Base-by-base conservation (phyloP, 164 flowering plant species). In the Berberis vulgaris region DNA sequence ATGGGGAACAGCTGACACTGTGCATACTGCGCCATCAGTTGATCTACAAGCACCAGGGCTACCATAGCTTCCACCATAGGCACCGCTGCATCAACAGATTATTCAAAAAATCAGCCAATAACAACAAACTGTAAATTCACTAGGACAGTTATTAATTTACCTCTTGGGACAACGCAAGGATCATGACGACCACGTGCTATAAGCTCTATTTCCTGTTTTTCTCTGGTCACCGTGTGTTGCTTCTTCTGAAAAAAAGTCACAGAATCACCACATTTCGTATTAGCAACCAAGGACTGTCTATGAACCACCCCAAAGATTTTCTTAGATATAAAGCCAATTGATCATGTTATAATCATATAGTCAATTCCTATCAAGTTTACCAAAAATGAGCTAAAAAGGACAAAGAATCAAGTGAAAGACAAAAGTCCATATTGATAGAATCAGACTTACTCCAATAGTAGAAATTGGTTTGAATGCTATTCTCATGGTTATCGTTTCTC, bases 11-110 rank as follows among this genome's bases (percentile, higher is more conserved):
- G 57, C 68, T 80, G 63, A 64, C 96, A 82, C 65, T 91, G 97
- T 9, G 93, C 86, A 66, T 78, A 72, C 11, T 95, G 96, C 39
- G 87, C 84, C 96, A 91, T 83, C 73, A 95, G 67, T 57, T 94
- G 96, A 78, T 94, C 99, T 38, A 87, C 81, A 44, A 91, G 84
- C 68, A 87, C 97, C 73, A 91, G 66, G n/a, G 97, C 88, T n/a
- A 86, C 90, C 93, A 83, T 75, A 11, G 96, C 91, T 81, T 95
- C 99, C 49, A 95, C 97, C 94, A 95, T 85, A n/a, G 97, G 98
- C 41, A 95, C 99, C 59, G 97, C 98, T 95, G 81, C 78, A 71
- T 3, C 60, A 73, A 43, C 45, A 69, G 42, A 64, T 26, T 26
- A 59, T 52, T 41, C 7, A n/a, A 43, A 47, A 47, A 26, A 10